A percentile compares a stretch with the other conserved stretches of the same genome.
Evolutionary conservation across 371 early-diverging fungal genomes (phyloP).

Genomic region (Phascolomyces articulosus): DNA sequence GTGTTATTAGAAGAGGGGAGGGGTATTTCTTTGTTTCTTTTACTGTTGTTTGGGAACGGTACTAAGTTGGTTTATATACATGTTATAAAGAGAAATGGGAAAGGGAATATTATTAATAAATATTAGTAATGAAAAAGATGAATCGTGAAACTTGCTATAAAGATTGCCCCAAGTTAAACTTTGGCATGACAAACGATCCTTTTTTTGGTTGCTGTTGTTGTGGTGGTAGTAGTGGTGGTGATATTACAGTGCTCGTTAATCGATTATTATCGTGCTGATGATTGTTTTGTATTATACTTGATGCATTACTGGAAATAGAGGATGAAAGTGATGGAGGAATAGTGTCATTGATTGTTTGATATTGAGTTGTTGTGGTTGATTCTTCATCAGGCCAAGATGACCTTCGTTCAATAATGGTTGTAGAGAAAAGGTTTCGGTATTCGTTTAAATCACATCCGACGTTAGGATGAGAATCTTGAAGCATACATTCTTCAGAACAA

Average conservation of each 20-base stretch:
- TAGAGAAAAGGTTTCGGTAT: neutral
- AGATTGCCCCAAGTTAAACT: too few relatives aligned
- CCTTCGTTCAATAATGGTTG: neutral
- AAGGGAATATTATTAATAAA: too few relatives aligned
- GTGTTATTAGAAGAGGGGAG: too few relatives aligned
- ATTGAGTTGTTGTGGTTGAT: neutral
- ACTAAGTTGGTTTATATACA: too few relatives aligned
- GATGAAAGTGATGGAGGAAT: slow-evolving; percentile 1
- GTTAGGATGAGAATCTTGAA: slow-evolving; percentile 29
- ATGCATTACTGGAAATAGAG: neutral
- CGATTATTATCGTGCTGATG: neutral
- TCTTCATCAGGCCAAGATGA: neutral
- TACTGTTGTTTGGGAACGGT: too few relatives aligned
- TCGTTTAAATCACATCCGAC: slow-evolving; percentile 20
- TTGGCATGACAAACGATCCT: neutral
- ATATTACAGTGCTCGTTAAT: too few relatives aligned
- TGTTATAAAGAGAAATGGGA: too few relatives aligned
- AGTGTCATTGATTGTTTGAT: neutral
- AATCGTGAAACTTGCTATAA: too few relatives aligned
- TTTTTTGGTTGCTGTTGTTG: neutral
- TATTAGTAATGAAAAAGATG: neutral
- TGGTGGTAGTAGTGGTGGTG: neutral
- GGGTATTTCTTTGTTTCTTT: too few relatives aligned
- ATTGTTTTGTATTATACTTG: neutral
- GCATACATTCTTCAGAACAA: slow-evolving; percentile 30